Evolutionary conservation across 768 basidiomycete species (phyloP).

Genomic region (Lactarius evosmus): DNA sequence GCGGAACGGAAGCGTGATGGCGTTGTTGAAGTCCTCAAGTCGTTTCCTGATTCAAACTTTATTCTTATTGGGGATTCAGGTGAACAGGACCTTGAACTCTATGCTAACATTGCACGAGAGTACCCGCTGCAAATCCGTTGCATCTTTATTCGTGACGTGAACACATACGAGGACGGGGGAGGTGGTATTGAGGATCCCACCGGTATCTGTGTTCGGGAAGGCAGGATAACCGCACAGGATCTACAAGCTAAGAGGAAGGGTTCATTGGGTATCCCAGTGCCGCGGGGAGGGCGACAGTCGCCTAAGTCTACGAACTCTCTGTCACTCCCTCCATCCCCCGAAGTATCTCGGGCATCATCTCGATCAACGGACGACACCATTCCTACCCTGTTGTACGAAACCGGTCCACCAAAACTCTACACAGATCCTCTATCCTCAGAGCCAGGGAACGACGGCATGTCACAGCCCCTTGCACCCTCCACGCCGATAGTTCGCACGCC

Average conservation of each 20-base stretch:
- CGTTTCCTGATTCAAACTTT: conserved; percentile 73
- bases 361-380: conserved; percentile 1
- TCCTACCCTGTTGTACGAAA: neutral
- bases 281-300: conserved; percentile 13
- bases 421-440: conserved; percentile 15
- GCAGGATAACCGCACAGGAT: conserved; percentile 3
- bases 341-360: conserved; percentile 8
- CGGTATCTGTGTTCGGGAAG: conserved; percentile 36
- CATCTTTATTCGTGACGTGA: conserved; percentile 81
- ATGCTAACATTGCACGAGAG: conserved; percentile 69
- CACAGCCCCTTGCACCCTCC: neutral
- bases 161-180: conserved; percentile 35
- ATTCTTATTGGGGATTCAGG: conserved; percentile 89
- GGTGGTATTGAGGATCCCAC: conserved; percentile 60
- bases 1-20: conserved; percentile 79
- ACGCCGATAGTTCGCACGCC: neutral
- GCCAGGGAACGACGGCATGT: conserved; percentile 7
- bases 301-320: conserved; percentile 8
- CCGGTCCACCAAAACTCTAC: neutral
- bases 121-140: conserved; percentile 66
- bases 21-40: conserved; percentile 71
- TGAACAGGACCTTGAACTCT: conserved; percentile 94
- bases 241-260: conserved; percentile 4
- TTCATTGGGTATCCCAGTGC: conserved; percentile 1
- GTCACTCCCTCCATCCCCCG: neutral